These are phyloP conservation scores for Colletotrichum sp. DNA, from an alignment of 2,329 filamentous ascomycete genomes.

Conservation along the genomic window DNA sequence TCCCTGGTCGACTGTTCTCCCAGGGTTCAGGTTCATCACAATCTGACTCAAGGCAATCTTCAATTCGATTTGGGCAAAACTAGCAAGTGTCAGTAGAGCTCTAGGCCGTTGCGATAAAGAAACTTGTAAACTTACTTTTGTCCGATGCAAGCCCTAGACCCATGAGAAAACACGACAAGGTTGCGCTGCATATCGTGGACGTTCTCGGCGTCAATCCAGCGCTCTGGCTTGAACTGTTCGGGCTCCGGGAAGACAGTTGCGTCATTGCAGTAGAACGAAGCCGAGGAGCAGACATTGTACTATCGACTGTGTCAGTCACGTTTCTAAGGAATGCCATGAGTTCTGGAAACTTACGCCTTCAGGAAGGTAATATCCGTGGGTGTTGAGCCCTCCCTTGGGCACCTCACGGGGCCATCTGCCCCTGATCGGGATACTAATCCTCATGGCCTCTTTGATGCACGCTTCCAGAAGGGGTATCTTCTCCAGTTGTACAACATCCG, in stretches of 20 bases:
- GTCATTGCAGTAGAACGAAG: not conserved
- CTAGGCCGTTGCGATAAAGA: not conserved
- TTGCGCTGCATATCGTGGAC: not conserved
- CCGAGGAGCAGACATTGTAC: not conserved
- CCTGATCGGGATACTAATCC: not conserved
- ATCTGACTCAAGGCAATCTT: not conserved
- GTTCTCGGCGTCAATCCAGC: not conserved
- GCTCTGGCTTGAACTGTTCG: not conserved
- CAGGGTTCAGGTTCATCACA: not conserved
- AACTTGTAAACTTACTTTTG: not conserved
- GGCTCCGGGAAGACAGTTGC: not conserved
- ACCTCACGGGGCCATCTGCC: not conserved
- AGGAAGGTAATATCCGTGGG: not conserved
- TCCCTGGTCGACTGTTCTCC: not conserved
- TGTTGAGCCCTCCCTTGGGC: not conserved
- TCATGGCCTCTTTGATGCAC: not conserved
- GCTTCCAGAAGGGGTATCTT: not conserved
- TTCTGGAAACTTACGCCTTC: not conserved
- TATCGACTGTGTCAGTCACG: not conserved
- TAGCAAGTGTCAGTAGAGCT: not conserved
- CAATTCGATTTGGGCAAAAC: not conserved
- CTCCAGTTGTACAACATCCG: not conserved
- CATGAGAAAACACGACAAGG: not conserved
- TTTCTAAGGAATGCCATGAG: accelerated
- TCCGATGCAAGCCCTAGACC: not conserved